A percentile compares a stretch with the other conserved stretches of the same genome.
Conservation (phyloP, 1,284 basidiomycete genomes). For the Pterulicium gracile region DNA sequence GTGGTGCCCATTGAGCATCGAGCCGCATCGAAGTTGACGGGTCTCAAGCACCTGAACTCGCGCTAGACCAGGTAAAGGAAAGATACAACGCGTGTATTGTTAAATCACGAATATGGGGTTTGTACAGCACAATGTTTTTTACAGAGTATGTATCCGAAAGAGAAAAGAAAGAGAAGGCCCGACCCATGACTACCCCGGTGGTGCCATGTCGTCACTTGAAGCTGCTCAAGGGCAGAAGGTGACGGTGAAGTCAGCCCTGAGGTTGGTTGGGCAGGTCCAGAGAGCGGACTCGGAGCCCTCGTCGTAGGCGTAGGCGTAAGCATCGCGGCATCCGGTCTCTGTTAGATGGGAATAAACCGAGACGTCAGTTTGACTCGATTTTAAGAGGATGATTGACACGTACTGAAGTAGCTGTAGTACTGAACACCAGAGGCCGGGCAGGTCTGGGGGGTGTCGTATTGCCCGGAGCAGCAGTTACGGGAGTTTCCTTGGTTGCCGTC, state of each 20-base stretch:
- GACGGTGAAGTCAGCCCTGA: conserved; percentile 32
- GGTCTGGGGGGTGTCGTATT: conserved; percentile 29
- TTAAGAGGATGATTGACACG: conserved; percentile 12
- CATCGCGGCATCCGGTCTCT: conserved; percentile 34
- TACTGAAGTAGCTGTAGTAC: conserved; percentile 37
- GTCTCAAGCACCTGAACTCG: too few species aligned
- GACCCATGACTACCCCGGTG: too few species aligned
- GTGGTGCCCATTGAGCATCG: too few species aligned
- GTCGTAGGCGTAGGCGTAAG: conserved; percentile 42
- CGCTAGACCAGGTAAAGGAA: too few species aligned
- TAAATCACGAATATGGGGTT: too few species aligned
- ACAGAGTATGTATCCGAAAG: too few species aligned
- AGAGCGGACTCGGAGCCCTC: conserved; percentile 34
- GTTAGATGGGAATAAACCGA: conserved; percentile 5
- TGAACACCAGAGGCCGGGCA: conserved; percentile 30
- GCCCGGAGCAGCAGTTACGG: conserved; percentile 47
- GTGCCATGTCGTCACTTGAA: too few species aligned
- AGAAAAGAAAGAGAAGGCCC: too few species aligned
- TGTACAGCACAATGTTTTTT: too few species aligned
- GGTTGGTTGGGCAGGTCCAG: conserved; percentile 27
- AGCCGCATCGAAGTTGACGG: too few species aligned
- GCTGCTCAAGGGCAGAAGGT: conserved; percentile 36
- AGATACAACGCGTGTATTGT: too few species aligned
- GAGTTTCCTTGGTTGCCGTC: conserved; percentile 36
- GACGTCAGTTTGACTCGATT: neutral